A percentile compares a stretch with the other conserved stretches of the same genome.
Conservation (phyloP, 108 stramenopile genomes). For the Pseudonitzschia multiseries region DNA sequence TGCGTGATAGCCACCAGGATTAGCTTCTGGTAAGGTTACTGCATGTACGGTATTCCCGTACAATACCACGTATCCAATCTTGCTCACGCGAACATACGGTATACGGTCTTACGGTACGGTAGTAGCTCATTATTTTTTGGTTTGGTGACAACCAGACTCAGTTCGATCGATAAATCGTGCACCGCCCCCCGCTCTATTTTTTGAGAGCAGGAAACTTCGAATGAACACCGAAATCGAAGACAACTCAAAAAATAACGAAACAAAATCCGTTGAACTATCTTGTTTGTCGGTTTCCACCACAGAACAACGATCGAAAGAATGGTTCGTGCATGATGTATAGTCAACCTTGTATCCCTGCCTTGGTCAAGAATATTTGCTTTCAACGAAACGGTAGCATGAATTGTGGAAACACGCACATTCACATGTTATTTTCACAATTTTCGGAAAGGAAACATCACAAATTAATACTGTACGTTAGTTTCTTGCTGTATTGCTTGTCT, state of each 20-base stretch:
- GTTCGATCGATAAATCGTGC: not conserved
- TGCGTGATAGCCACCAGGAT: too few relatives aligned
- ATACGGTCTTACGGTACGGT: too few relatives aligned
- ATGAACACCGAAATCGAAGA: not conserved
- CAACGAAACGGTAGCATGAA: not conserved
- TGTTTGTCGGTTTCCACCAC: slow-evolving; percentile 3
- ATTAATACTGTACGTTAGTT: not conserved
- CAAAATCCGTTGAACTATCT: slow-evolving; percentile 9
- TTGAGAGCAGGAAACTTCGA: not conserved
- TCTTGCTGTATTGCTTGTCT: not conserved
- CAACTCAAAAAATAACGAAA: not conserved
- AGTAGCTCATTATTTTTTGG: too few relatives aligned
- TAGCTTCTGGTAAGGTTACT: too few relatives aligned
- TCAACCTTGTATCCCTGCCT: not conserved
- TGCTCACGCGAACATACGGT: too few relatives aligned
- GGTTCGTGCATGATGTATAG: not conserved
- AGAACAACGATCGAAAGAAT: not conserved
- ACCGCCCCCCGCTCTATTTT: not conserved
- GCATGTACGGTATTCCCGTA: too few relatives aligned
- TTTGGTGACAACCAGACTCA: too few relatives aligned
- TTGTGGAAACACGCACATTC: not conserved
- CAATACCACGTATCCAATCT: too few relatives aligned
- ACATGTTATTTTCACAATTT: not conserved
- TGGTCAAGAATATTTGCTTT: not conserved
- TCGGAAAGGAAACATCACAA: not conserved